Conservation (phyloP, 495 filamentous ascomycete genomes). For the Halenospora varia region DNA sequence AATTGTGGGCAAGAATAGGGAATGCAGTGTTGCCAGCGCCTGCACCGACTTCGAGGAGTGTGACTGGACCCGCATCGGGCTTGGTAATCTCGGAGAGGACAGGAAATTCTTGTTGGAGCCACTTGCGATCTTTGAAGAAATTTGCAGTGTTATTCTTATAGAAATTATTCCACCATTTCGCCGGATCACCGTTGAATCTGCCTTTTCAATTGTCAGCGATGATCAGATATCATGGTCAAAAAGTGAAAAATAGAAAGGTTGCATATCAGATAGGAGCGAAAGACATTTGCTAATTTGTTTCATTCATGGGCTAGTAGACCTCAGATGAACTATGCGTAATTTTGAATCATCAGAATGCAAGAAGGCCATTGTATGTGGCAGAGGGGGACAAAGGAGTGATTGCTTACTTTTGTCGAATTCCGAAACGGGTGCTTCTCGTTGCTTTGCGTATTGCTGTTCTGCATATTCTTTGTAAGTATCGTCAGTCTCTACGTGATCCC, state of each 20-base stretch:
- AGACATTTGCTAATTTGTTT: constrained; percentile 50
- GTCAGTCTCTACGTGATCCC: constrained; percentile 94
- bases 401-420: constrained; percentile 75
- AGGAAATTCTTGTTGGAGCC: constrained; percentile 93
- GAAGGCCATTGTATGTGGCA: neutral
- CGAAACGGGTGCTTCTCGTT: constrained; percentile 76
- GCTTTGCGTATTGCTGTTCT: constrained; percentile 72
- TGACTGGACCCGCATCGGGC: constrained; percentile 53
- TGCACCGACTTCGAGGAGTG: constrained; percentile 85
- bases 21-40: constrained; percentile 97
- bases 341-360: constrained; percentile 48
- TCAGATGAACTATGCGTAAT: constrained; percentile 63
- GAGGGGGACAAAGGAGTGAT: constrained; percentile 7
- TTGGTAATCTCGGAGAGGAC: constrained; percentile 66
- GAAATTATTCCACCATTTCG: constrained; percentile 95
- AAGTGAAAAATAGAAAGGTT: neutral
- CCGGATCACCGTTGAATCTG: constrained; percentile 84
- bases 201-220: constrained; percentile 18
- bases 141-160: constrained; percentile 93
- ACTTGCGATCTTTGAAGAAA: constrained; percentile 98
- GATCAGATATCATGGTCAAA: neutral
- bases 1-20: constrained; percentile 75
- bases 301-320: constrained; percentile 37
- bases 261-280: constrained; percentile 61
- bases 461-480: constrained; percentile 78